Percentiles rank a stretch among this genome's conserved stretches.
phyloP scores from a whole-genome alignment of 108 stramenopile species.

The Conticribra guillardii region DNA sequence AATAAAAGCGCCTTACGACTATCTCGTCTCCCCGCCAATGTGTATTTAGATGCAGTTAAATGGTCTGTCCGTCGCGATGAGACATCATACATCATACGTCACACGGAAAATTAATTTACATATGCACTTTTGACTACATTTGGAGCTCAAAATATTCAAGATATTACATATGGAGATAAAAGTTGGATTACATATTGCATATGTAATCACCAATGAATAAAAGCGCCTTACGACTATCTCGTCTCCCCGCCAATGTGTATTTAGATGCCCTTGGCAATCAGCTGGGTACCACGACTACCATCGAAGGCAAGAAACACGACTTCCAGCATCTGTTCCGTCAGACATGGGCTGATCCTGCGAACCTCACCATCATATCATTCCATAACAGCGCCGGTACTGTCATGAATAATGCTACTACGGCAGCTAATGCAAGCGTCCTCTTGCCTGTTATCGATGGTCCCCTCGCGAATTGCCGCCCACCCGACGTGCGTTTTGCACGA shows the following conservation, averaged over 20 bases:
- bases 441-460: background rate
- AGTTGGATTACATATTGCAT: too few relatives aligned
- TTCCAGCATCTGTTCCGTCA: background rate
- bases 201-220: too few relatives aligned
- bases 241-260: background rate
- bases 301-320: background rate
- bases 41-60: background rate
- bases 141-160: too few relatives aligned
- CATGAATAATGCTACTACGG: background rate
- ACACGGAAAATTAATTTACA: too few relatives aligned
- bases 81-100: too few relatives aligned
- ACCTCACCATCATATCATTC: slow-evolving; percentile 7
- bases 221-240: background rate
- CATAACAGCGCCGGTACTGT: background rate
- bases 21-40: background rate
- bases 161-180: too few relatives aligned
- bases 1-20: background rate
- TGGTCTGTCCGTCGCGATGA: too few relatives aligned
- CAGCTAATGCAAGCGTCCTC: background rate
- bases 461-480: slow-evolving; percentile 3
- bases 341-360: background rate
- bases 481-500: slow-evolving; percentile 1
- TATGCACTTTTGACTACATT: too few relatives aligned
- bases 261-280: background rate
- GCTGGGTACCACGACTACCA: too few relatives aligned